These are phyloP conservation scores for Oryza brachyantha DNA, from an alignment of 176 grass and related monocot species.

Conservation along the genomic window DNA sequence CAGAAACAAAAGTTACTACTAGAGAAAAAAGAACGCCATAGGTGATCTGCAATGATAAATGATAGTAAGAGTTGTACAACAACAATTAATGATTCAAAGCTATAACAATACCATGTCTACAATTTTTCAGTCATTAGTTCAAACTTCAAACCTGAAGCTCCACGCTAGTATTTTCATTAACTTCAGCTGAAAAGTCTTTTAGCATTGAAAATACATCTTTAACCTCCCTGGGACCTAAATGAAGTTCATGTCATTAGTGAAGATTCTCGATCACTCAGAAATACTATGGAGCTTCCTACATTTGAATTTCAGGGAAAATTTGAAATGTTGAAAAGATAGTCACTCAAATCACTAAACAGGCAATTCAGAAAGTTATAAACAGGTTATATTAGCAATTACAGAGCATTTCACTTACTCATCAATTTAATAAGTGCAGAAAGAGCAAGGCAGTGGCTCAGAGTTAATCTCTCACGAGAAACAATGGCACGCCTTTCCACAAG, in stretches of 20 bases:
- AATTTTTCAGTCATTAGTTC: slow-evolving; percentile 26
- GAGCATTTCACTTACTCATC: slow-evolving; percentile 60
- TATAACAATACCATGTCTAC: slow-evolving; percentile 9
- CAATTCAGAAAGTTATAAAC: not conserved
- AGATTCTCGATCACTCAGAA: not conserved
- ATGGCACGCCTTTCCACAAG: slow-evolving; percentile 80
- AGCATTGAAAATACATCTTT: slow-evolving; percentile 72
- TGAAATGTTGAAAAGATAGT: not conserved
- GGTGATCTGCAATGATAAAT: slow-evolving; percentile 59
- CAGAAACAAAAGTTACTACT: slow-evolving; percentile 77
- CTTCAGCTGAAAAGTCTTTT: slow-evolving; percentile 79
- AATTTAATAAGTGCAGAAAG: slow-evolving; percentile 69
- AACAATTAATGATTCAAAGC: slow-evolving; percentile 8
- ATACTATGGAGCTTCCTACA: slow-evolving; percentile 14
- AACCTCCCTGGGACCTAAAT: slow-evolving; percentile 75
- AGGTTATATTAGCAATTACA: not conserved
- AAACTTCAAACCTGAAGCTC: slow-evolving; percentile 81
- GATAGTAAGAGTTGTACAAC: slow-evolving; percentile 8
- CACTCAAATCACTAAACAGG: not conserved
- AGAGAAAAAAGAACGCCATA: slow-evolving; percentile 71
- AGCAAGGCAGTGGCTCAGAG: slow-evolving; percentile 92
- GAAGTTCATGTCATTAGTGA: slow-evolving; percentile 30
- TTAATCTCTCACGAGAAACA: slow-evolving; percentile 85
- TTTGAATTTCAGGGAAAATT: not conserved
- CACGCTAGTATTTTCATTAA: slow-evolving; percentile 56